These are phyloP conservation scores for Nepenthes mirabilis DNA, from an alignment of 148 eudicot species.

Conservation along the genomic window DNA sequence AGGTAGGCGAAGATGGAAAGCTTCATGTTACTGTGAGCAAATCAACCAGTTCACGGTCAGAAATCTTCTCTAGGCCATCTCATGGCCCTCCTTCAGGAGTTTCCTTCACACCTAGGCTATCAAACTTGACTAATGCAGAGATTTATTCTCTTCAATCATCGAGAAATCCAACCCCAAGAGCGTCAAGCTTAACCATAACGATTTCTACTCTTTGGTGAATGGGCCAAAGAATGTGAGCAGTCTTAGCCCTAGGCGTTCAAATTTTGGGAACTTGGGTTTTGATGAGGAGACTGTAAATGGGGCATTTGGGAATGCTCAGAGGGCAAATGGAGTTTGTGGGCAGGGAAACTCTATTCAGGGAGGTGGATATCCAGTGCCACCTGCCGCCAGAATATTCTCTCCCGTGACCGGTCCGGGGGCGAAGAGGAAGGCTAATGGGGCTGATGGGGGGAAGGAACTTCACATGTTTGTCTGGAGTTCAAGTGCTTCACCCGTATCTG, in stretches of 20 bases:
- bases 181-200: conserved; percentile 75
- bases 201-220: conserved; percentile 58
- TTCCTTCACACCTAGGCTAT: conserved; percentile 30
- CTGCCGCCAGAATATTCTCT: conserved; percentile 56
- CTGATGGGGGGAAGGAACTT: conserved; percentile 52
- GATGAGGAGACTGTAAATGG: conserved; percentile 49
- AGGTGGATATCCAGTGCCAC: conserved; percentile 58
- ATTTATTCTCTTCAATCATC: conserved; percentile 67
- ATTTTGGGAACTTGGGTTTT: conserved; percentile 53
- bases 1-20: conserved; percentile 45
- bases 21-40: conserved; percentile 51
- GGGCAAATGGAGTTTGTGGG: conserved; percentile 17
- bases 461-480: conserved; percentile 83
- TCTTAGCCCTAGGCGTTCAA: conserved; percentile 58
- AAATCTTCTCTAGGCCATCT: conserved; percentile 42
- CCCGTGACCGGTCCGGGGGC: conserved; percentile 33
- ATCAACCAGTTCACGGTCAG: conserved; percentile 50
- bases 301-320: conserved; percentile 15
- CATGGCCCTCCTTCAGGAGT: conserved; percentile 14
- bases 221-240: conserved; percentile 26
- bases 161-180: conserved; percentile 65
- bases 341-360: conserved; percentile 7
- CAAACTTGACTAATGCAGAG: conserved; percentile 52
- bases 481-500: conserved; percentile 62
- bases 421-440: conserved; percentile 15